Base-by-base conservation (phyloP, 805 yeast species). In the Debaryomyces hansenii region DNA sequence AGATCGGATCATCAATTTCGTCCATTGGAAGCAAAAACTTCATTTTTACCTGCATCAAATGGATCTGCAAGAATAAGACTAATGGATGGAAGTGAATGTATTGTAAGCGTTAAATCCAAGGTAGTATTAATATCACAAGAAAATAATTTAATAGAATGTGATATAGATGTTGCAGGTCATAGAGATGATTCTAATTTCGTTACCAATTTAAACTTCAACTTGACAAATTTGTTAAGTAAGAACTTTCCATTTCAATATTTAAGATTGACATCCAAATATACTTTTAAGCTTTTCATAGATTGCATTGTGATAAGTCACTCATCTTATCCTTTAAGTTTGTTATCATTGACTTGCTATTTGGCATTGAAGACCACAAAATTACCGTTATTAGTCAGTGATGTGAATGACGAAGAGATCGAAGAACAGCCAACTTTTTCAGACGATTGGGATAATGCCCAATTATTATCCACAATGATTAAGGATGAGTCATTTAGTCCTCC, bases 401-500 rank as follows among this genome's bases (percentile, higher is more conserved):
- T 82, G 28, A 83, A 87, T 57, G 86, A 82, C 53, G 83, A 79
- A 46, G 83, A 83, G 48, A 80, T 89, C 16, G 96, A 86, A 60
- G 97, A 91, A 63, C 84, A 87, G 51, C 97, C 97, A 1, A 85
- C 89, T 0, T 91, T 92, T 57, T 83, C 91, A 35, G 97, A 91
- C 58, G 96, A 90, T 54, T 92, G 87, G 91, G 85, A 74, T 57
- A 72, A 69, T 49, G 80, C 84, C 21, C 73, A 53, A 45, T 75
- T 59, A 33, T 66, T 86, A 27, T 73, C 78, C 12, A 65, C 70
- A 2, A 56, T 65, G 20, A 51, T 54, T 31, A 48, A 49, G 15
- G 59, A 62, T 28, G 56, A 66, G 0, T 40, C 39, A 1, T 80
- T 80, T 65, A 75, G 78, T 38, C 92, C 95, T 0, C 96, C 97